These are phyloP conservation scores for Meyerozyma athensensis DNA, from an alignment of 1,139 yeast genomes.

Conservation along the genomic window DNA sequence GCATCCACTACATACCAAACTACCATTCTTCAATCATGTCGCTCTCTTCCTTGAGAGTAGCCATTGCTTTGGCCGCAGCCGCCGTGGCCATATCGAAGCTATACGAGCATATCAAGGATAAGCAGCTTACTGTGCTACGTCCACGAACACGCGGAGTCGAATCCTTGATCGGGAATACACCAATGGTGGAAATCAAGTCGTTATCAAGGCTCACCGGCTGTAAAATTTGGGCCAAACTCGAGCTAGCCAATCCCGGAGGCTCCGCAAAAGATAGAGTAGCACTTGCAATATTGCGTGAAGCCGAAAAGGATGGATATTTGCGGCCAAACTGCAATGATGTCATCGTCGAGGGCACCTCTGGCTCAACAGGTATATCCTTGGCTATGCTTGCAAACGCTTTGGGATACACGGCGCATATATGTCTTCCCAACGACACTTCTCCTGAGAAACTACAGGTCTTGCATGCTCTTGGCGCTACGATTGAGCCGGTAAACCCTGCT, in stretches of 20 bases:
- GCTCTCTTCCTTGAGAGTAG: neutral
- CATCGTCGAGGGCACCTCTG: conserved; percentile 91
- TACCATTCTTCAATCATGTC: too few relatives aligned
- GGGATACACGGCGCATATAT: conserved; percentile 87
- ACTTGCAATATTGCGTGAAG: conserved; percentile 67
- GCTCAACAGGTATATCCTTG: conserved; percentile 92
- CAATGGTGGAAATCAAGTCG: conserved; percentile 71
- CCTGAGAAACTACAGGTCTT: conserved; percentile 72
- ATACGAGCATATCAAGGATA: conserved; percentile 1
- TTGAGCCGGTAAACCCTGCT: conserved; percentile 92
- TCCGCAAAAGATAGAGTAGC: conserved; percentile 96
- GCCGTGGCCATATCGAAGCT: conserved; percentile 9
- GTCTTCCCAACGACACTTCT: conserved; percentile 93
- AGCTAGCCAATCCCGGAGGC: conserved; percentile 87
- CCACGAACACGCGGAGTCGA: conserved; percentile 38
- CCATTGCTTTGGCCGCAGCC: conserved; percentile 10
- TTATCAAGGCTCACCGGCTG: conserved; percentile 75
- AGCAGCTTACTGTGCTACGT: conserved; percentile 14
- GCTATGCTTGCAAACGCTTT: conserved; percentile 83
- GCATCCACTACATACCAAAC: too few relatives aligned
- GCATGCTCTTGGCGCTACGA: conserved; percentile 70
- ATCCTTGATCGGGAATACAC: conserved; percentile 82
- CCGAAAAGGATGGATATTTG: conserved; percentile 57
- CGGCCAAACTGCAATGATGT: conserved; percentile 55
- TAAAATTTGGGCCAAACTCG: conserved; percentile 81